Evolutionary conservation across 2,329 filamentous ascomycete species (phyloP).

Genomic region (Clarireedia homoeocarpa): DNA sequence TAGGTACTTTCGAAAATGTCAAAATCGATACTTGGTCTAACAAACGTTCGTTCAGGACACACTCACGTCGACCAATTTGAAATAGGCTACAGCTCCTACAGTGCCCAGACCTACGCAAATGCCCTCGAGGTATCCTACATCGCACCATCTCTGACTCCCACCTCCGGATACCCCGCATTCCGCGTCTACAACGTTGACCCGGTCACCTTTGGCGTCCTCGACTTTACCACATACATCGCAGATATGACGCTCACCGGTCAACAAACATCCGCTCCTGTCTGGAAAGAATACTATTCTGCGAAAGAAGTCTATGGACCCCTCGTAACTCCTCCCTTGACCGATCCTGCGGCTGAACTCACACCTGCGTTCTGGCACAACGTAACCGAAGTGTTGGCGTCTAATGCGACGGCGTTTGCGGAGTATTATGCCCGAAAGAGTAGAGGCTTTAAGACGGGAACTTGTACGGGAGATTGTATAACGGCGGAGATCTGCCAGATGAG

Average conservation of each 20-base stretch:
- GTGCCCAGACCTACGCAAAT: conserved; percentile 17
- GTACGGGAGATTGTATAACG: conserved; percentile 36
- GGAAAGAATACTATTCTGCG: conserved; percentile 26
- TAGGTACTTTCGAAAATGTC: not conserved
- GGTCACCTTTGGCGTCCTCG: conserved; percentile 28
- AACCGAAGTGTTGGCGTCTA: conserved; percentile 39
- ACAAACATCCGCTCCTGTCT: conserved; percentile 19
- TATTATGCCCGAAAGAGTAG: conserved; percentile 42
- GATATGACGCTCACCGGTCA: conserved; percentile 24
- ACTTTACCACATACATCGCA: conserved; percentile 27
- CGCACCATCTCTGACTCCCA: conserved; percentile 28
- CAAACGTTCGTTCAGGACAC: conserved; percentile 16
- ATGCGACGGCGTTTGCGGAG: conserved; percentile 37
- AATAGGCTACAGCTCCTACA: conserved; percentile 28
- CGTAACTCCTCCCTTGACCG: conserved; percentile 35
- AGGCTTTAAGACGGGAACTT: conserved; percentile 34
- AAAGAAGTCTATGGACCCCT: conserved; percentile 27
- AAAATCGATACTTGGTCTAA: not conserved
- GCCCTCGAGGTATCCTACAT: conserved; percentile 28
- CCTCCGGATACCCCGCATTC: conserved; percentile 29
- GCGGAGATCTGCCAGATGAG: conserved; percentile 45
- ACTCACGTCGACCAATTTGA: conserved; percentile 31
- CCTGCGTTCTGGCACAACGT: conserved; percentile 53
- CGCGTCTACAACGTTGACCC: conserved; percentile 30
- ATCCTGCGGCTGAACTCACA: conserved; percentile 38